A percentile compares a stretch with the other conserved stretches of the same genome.
Conservation (phyloP, 257 asterid species). For the Nicotiana sylvestris region DNA sequence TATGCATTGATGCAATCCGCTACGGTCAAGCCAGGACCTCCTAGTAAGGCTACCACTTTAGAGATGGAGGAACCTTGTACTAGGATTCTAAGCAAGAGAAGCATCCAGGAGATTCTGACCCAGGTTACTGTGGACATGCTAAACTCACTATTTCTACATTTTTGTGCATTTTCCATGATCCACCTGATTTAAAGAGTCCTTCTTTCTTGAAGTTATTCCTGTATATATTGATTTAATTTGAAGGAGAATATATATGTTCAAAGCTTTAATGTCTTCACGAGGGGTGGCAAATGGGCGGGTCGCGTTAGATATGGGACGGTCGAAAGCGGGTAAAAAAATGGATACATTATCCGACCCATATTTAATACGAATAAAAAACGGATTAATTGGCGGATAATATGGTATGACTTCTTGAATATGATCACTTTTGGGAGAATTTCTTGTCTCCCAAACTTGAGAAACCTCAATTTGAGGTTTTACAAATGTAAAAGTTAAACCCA, state of each 20-base stretch:
- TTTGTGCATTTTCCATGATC: not conserved
- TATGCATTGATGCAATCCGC: slow-evolving; percentile 40
- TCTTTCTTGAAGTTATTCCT: not conserved
- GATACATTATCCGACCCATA: too few relatives aligned
- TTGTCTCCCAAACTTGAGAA: too few relatives aligned
- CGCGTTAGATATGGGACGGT: too few relatives aligned
- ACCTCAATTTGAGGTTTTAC: too few relatives aligned
- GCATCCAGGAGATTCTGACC: slow-evolving; percentile 72
- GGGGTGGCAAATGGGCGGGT: too few relatives aligned
- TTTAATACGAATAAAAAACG: too few relatives aligned
- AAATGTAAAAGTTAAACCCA: too few relatives aligned
- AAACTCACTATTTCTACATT: not conserved
- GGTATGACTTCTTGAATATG: too few relatives aligned
- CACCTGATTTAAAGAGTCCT: not conserved
- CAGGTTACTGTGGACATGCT: slow-evolving; percentile 43
- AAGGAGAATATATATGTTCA: not conserved
- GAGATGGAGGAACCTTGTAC: slow-evolving; percentile 60
- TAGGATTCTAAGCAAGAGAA: slow-evolving; percentile 69
- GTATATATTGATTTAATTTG: not conserved
- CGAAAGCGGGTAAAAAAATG: too few relatives aligned
- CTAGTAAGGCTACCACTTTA: slow-evolving; percentile 31
- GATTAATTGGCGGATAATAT: too few relatives aligned
- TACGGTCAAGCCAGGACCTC: slow-evolving; percentile 34
- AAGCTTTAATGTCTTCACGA: not conserved
- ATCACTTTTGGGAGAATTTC: too few relatives aligned